Conservation (phyloP, 2,329 filamentous ascomycete species). For the Aspergillus oerlinghausenensis region DNA sequence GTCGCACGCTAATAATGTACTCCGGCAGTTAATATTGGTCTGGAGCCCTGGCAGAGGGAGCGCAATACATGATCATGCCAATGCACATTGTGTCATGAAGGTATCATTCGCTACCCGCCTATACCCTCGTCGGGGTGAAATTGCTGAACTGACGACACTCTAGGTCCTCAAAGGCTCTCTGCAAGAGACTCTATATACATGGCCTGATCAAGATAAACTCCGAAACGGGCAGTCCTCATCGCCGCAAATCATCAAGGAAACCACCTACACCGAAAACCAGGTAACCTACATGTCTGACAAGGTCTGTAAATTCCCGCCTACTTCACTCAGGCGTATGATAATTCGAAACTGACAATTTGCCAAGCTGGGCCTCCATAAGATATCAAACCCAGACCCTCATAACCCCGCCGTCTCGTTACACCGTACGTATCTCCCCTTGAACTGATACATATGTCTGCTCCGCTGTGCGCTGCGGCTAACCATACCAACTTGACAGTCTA, state of each 20-base stretch:
- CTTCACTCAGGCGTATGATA: not conserved
- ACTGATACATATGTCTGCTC: not conserved
- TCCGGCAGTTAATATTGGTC: slow-evolving; percentile 71
- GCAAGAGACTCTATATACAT: slow-evolving; percentile 76
- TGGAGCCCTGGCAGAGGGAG: slow-evolving; percentile 82
- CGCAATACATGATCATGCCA: slow-evolving; percentile 82
- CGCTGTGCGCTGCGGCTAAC: not conserved
- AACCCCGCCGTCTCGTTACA: slow-evolving; percentile 82
- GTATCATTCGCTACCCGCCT: slow-evolving; percentile 18
- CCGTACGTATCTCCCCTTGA: slow-evolving; percentile 41
- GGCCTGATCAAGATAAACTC: slow-evolving; percentile 52
- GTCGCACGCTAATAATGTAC: slow-evolving; percentile 6
- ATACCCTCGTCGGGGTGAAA: not conserved
- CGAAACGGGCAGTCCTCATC: slow-evolving; percentile 48
- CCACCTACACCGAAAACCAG: slow-evolving; percentile 62
- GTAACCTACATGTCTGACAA: slow-evolving; percentile 89
- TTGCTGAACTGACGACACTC: not conserved
- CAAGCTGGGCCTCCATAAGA: slow-evolving; percentile 75
- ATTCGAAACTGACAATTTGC: not conserved
- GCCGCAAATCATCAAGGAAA: slow-evolving; percentile 63
- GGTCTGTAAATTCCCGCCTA: slow-evolving; percentile 23
- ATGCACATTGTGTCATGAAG: slow-evolving; percentile 90
- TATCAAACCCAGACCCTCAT: slow-evolving; percentile 66
- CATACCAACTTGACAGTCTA: slow-evolving; percentile 53
- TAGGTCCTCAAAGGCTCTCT: slow-evolving; percentile 71